Conservation (phyloP, 1,139 yeast genomes). For the Hyphopichia buzzinii region DNA sequence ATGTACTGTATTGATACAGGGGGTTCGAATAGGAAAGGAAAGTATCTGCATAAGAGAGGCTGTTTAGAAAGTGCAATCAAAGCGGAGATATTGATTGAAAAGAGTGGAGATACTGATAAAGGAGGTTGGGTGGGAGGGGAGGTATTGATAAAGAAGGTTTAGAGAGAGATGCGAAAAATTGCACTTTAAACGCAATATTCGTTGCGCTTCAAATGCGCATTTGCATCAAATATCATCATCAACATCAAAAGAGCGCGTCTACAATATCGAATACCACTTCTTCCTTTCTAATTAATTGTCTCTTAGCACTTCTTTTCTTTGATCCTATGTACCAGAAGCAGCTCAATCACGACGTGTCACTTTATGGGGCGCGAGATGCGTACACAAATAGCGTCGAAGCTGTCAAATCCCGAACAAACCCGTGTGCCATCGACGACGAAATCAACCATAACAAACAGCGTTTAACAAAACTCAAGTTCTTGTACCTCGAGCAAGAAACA, state of each 20-base stretch:
- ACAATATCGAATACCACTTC: too few relatives aligned
- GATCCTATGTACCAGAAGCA: background rate
- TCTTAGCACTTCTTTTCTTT: too few relatives aligned
- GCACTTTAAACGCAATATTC: background rate
- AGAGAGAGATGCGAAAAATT: background rate
- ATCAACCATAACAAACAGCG: slow-evolving; percentile 34
- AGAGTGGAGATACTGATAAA: too few relatives aligned
- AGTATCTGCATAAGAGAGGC: too few relatives aligned
- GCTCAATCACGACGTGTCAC: slow-evolving; percentile 2
- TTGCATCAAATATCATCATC: too few relatives aligned
- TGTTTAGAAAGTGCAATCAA: too few relatives aligned
- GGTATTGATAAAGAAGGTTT: background rate
- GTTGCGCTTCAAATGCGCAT: too few relatives aligned
- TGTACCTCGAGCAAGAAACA: slow-evolving; percentile 66
- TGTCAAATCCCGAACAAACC: slow-evolving; percentile 12
- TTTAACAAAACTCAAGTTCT: slow-evolving; percentile 53
- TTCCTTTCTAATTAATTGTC: too few relatives aligned
- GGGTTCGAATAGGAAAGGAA: too few relatives aligned
- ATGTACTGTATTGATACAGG: too few relatives aligned
- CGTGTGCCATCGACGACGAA: slow-evolving; percentile 29
- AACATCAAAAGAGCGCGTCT: too few relatives aligned
- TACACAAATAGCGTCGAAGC: background rate
- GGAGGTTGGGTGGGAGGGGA: background rate
- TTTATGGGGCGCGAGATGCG: background rate
- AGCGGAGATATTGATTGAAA: too few relatives aligned